Percentiles rank a stretch among this genome's conserved stretches.
phyloP scores from a whole-genome alignment of 116 monocot genomes.

The Posidonia oceanica region DNA sequence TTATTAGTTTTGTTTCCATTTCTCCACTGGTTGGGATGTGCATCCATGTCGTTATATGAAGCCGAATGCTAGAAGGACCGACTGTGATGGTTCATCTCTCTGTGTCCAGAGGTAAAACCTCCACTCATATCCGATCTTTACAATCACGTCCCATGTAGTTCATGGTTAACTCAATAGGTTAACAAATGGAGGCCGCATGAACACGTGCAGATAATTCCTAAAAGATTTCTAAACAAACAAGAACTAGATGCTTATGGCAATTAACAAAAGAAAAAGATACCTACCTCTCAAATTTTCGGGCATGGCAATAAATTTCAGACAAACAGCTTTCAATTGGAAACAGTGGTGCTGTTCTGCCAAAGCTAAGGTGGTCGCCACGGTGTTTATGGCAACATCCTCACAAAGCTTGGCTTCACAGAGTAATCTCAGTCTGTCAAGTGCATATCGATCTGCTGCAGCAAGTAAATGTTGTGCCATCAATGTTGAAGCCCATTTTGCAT shows the following conservation, averaged over 20 bases:
- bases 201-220: too few species aligned
- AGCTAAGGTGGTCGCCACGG: constrained; percentile 80
- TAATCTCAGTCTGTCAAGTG: constrained; percentile 65
- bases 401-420: constrained; percentile 67
- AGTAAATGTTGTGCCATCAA: constrained; percentile 93
- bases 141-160: too few species aligned
- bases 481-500: constrained; percentile 70
- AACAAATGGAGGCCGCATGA: too few species aligned
- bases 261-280: not conserved
- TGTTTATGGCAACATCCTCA: constrained; percentile 83
- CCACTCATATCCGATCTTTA: not conserved
- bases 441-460: constrained; percentile 87
- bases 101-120: not conserved
- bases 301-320: constrained; percentile 73
- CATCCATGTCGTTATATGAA: not conserved
- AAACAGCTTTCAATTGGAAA: constrained; percentile 61
- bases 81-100: not conserved
- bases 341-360: constrained; percentile 92
- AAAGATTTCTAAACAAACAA: too few species aligned
- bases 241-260: too few species aligned
- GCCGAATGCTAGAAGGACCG: not conserved
- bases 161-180: too few species aligned
- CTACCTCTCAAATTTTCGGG: constrained; percentile 91
- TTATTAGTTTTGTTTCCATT: too few species aligned
- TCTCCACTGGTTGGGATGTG: not conserved